Conservation (phyloP, 148 eudicot genomes). For the Rhododendron simsii region DNA sequence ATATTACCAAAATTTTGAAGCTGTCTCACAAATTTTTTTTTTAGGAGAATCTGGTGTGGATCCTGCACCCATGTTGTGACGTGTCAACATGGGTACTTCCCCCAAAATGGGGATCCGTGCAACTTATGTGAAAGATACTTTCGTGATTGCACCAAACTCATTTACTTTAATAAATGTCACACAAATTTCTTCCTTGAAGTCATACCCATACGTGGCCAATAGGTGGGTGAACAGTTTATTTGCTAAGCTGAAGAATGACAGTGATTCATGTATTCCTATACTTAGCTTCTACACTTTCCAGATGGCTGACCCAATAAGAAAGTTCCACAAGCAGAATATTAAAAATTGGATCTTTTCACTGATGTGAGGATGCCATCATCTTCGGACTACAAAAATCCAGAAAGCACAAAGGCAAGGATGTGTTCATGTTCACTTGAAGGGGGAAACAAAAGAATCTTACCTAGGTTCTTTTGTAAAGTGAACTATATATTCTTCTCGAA, state of each 20-base stretch:
- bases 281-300: not conserved
- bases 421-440: not conserved
- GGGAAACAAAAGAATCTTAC: slow-evolving; percentile 26
- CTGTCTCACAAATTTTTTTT: too few species aligned
- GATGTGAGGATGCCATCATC: not conserved
- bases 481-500: slow-evolving; percentile 58
- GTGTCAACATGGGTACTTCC: too few species aligned
- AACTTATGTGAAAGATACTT: not conserved
- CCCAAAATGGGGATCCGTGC: too few species aligned
- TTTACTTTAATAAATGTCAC: not conserved
- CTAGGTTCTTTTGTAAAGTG: slow-evolving; percentile 65
- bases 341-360: not conserved
- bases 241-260: not conserved
- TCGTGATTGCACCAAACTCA: not conserved
- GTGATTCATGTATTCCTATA: not conserved
- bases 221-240: not conserved
- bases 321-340: not conserved
- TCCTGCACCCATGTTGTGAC: too few species aligned
- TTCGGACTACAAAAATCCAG: not conserved
- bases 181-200: not conserved
- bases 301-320: not conserved
- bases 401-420: not conserved
- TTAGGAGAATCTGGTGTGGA: too few species aligned
- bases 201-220: not conserved
- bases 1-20: too few species aligned